Evolutionary conservation across 331 rosid species (phyloP), one percentile per base, ranked within the genome.

Genomic region (Malus hybrid): DNA sequence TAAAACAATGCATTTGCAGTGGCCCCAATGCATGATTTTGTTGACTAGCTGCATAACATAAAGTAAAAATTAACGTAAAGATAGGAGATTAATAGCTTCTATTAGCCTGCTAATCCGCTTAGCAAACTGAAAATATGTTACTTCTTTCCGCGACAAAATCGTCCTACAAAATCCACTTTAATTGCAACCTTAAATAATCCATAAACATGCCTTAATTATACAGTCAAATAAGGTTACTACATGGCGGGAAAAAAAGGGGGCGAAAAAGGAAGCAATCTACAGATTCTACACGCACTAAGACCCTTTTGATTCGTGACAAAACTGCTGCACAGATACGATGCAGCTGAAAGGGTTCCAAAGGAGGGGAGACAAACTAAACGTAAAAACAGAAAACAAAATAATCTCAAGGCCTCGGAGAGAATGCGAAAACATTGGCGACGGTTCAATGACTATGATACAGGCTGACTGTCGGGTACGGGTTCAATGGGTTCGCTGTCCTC

Each of bases 391-490:
- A 53, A 53, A 7, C 10, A 53, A 18, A 18, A 18, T 39, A 53
- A 53, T 10, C 63, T 57, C 28, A 10, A 10, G 63, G 63, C 10
- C 30, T 57, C 0, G 63, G 63, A 20, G 63, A 11, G 33, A 11
- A 10, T 18, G 20, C 26, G 19, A 75, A 4, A 16, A 24, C 22
- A 64, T 50, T 10, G 18, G 29, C 19, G 28, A 64, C 67, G 10
- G 39, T 18, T 10, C 12, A 13, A 24, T 19, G 11, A 60, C 32
- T 68, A 77, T 5, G 5, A 30, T 61, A 44, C 48, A 65, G 82
- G 77, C 80, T 75, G 85, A 72, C 93, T 91, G 68, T 93, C 98
- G 28, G 97, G 96, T 65, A 86, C 93, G 26, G 77, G 52, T 7
- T 89, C 93, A 36, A 10, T 39, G 46, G 46, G 46, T 4, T 39